Percentiles rank a stretch among this genome's conserved stretches.
These are phyloP conservation scores for Senecio squalidus DNA, from an alignment of 140 eudicot species.

Conservation along the genomic window DNA sequence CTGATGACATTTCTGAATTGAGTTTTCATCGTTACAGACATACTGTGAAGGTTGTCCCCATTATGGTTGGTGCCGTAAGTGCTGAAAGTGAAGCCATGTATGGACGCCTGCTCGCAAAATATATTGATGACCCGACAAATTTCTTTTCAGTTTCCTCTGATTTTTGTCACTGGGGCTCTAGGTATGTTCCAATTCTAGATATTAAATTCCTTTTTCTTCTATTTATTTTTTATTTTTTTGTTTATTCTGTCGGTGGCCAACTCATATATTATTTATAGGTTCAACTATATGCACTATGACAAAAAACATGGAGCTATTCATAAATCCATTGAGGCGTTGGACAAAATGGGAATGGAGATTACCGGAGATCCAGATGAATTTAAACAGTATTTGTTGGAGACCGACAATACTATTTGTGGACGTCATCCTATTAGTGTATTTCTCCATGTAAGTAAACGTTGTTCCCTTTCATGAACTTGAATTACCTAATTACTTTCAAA, in stretches of 20 bases:
- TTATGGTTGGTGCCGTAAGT: slow-evolving; percentile 91
- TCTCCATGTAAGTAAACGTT: slow-evolving; percentile 64
- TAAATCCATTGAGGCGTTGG: slow-evolving; percentile 90
- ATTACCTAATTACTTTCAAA: too few species aligned
- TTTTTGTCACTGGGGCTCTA: slow-evolving; percentile 97
- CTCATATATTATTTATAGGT: slow-evolving; percentile 37
- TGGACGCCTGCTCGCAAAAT: slow-evolving; percentile 78
- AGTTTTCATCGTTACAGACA: slow-evolving; percentile 35
- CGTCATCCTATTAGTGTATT: slow-evolving; percentile 95
- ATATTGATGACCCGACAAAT: slow-evolving; percentile 82
- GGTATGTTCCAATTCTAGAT: slow-evolving; percentile 40
- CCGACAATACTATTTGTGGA: slow-evolving; percentile 93
- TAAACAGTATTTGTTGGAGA: slow-evolving; percentile 62
- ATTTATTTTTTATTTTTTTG: not conserved
- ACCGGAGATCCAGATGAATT: slow-evolving; percentile 90
- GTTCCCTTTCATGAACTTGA: not conserved
- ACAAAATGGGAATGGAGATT: slow-evolving; percentile 93
- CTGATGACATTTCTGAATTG: not conserved
- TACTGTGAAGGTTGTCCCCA: slow-evolving; percentile 79
- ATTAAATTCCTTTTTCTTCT: not conserved
- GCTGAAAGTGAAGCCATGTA: slow-evolving; percentile 82
- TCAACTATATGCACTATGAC: slow-evolving; percentile 70
- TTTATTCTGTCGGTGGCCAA: not conserved
- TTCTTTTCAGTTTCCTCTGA: slow-evolving; percentile 96
- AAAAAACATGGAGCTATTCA: slow-evolving; percentile 80